Conservation (phyloP, 2,329 filamentous ascomycete species). For the Helotiales sp. region DNA sequence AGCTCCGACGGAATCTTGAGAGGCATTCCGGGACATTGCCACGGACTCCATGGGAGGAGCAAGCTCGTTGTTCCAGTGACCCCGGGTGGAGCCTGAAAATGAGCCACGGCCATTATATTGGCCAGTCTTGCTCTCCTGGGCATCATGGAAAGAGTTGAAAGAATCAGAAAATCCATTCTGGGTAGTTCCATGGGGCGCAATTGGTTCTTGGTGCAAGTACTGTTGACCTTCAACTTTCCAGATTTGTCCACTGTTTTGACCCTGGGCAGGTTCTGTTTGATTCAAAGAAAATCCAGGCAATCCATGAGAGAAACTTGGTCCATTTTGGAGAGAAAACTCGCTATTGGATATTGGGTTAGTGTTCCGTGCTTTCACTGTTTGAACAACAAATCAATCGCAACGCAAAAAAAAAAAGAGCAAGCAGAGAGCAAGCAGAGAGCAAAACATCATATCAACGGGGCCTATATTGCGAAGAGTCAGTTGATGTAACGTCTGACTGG, state of each 20-base stretch:
- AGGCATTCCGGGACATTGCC: conserved; percentile 40
- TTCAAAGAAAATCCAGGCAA: conserved; percentile 41
- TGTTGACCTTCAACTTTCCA: conserved; percentile 44
- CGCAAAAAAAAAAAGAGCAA: conserved; percentile 24
- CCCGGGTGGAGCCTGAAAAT: conserved; percentile 29
- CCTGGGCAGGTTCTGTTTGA: conserved; percentile 43
- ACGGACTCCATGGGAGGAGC: conserved; percentile 35
- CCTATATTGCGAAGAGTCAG: conserved; percentile 25
- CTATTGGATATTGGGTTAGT: conserved; percentile 44
- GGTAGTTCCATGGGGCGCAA: conserved; percentile 33
- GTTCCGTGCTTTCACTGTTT: conserved; percentile 40
- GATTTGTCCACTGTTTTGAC: conserved; percentile 41
- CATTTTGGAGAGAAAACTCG: conserved; percentile 35
- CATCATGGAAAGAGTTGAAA: conserved; percentile 32
- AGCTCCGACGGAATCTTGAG: conserved; percentile 40
- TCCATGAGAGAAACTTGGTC: conserved; percentile 35
- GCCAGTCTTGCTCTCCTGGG: conserved; percentile 32
- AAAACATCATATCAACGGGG: conserved; percentile 26
- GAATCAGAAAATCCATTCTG: conserved; percentile 41
- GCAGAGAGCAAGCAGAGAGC: conserved; percentile 27
- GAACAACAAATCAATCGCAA: conserved; percentile 22
- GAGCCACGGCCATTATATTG: conserved; percentile 28
- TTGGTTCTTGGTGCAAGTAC: conserved; percentile 41
- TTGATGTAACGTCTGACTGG: conserved; percentile 1
- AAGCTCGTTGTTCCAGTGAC: conserved; percentile 38